Conservation (phyloP, 495 filamentous ascomycete genomes). For the Aspergillus hancockii region DNA sequence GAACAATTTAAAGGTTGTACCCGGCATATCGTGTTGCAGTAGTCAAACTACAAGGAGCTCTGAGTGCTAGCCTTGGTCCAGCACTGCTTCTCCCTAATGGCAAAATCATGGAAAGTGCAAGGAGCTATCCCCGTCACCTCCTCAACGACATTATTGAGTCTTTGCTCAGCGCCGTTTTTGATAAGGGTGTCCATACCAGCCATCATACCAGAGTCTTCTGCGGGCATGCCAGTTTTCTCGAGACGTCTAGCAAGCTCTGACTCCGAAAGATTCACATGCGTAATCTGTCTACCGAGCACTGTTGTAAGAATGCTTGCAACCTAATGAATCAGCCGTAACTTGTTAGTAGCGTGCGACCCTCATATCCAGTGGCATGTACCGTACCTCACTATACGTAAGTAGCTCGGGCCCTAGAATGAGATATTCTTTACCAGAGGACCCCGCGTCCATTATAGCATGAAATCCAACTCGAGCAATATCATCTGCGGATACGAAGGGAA, state of each 20-base stretch:
- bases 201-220: not conserved
- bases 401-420: not conserved
- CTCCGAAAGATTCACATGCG: not conserved
- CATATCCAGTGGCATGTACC: not conserved
- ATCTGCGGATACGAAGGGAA: constrained; percentile 1
- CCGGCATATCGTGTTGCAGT: too few relatives aligned
- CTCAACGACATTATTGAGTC: not conserved
- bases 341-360: not conserved
- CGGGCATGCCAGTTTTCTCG: not conserved
- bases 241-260: not conserved
- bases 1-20: too few relatives aligned
- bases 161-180: not conserved
- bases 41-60: too few relatives aligned
- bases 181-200: not conserved
- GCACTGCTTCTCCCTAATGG: not conserved
- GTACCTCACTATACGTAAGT: not conserved
- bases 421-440: not conserved
- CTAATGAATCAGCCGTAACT: not conserved
- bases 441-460: not conserved
- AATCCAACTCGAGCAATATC: constrained; percentile 1
- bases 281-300: not conserved
- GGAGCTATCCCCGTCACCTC: not conserved
- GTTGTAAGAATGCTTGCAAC: not conserved
- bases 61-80: too few relatives aligned
- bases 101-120: not conserved